These are phyloP conservation scores for Monilinia aucupariae DNA, from an alignment of 2,329 filamentous ascomycete genomes.

Conservation along the genomic window DNA sequence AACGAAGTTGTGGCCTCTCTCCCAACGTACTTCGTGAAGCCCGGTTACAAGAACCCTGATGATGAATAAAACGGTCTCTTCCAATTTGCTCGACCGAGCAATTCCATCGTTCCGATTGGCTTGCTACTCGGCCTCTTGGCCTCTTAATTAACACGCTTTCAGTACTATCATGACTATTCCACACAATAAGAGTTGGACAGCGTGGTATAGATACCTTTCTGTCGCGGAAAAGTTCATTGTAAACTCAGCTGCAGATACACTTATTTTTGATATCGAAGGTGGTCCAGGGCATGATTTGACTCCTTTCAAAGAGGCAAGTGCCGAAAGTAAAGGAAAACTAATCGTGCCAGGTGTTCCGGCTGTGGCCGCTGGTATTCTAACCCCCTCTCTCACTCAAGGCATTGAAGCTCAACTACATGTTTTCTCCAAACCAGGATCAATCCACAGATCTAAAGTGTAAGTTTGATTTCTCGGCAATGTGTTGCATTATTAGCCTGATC, in stretches of 20 bases:
- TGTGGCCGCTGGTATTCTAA: not conserved
- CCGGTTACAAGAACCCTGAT: constrained; percentile 15
- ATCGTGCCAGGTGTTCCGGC: constrained; percentile 11
- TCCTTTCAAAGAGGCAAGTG: not conserved
- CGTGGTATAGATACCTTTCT: constrained; percentile 19
- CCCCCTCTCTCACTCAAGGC: not conserved
- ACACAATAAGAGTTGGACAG: not conserved
- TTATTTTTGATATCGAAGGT: constrained; percentile 19
- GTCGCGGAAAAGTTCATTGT: constrained; percentile 11
- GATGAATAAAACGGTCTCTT: constrained; percentile 21
- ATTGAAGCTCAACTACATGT: constrained; percentile 4
- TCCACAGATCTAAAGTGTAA: constrained; percentile 9
- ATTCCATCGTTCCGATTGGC: constrained; percentile 20
- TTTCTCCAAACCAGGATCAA: constrained; percentile 3
- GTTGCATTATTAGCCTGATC: constrained; percentile 13
- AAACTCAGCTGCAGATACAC: not conserved
- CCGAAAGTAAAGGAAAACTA: not conserved
- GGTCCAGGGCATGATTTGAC: constrained; percentile 11
- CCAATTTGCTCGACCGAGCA: constrained; percentile 18
- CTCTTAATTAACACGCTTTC: constrained; percentile 19
- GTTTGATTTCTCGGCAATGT: constrained; percentile 5
- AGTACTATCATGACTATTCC: constrained; percentile 19
- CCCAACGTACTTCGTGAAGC: constrained; percentile 17
- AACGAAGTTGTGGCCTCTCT: constrained; percentile 16
- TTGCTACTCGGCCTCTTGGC: constrained; percentile 18